Conservation (phyloP, 148 eudicot genomes). For the Talinum fruticosum region DNA sequence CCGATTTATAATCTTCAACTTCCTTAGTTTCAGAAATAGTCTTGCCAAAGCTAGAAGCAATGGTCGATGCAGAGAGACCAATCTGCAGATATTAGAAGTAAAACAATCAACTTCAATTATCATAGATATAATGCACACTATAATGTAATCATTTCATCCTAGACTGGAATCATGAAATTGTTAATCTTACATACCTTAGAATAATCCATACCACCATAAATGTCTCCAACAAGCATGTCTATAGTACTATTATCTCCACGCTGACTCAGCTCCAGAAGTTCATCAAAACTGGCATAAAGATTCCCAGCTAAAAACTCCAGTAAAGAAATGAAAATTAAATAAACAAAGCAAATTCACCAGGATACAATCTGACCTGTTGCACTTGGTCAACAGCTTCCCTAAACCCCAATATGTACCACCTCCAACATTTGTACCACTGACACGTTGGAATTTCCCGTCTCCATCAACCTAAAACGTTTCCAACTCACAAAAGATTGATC, state of each 20-base stretch:
- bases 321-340: constrained; percentile 12
- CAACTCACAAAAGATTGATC: constrained; percentile 20
- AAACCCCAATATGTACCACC: constrained; percentile 99
- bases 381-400: constrained; percentile 85
- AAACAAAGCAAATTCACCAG: constrained; percentile 4
- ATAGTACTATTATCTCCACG: constrained; percentile 87
- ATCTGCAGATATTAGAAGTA: constrained; percentile 45
- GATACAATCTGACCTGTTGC: constrained; percentile 61
- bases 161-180: neutral
- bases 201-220: constrained; percentile 95
- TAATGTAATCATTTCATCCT: neutral
- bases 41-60: constrained; percentile 99
- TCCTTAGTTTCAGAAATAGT: constrained; percentile 81
- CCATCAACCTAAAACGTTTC: constrained; percentile 72
- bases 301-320: constrained; percentile 7
- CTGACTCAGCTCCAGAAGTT: constrained; percentile 86
- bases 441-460: constrained; percentile 86
- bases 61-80: constrained; percentile 96
- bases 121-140: neutral
- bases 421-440: constrained; percentile 98
- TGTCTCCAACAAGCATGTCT: constrained; percentile 98
- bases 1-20: constrained; percentile 87
- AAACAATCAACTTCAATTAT: neutral
- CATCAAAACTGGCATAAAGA: constrained; percentile 67
- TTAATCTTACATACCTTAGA: constrained; percentile 50